A percentile compares a stretch with the other conserved stretches of the same genome.
These are phyloP conservation scores for Xylaria sp. DNA, from an alignment of 495 filamentous ascomycete species.

Conservation along the genomic window DNA sequence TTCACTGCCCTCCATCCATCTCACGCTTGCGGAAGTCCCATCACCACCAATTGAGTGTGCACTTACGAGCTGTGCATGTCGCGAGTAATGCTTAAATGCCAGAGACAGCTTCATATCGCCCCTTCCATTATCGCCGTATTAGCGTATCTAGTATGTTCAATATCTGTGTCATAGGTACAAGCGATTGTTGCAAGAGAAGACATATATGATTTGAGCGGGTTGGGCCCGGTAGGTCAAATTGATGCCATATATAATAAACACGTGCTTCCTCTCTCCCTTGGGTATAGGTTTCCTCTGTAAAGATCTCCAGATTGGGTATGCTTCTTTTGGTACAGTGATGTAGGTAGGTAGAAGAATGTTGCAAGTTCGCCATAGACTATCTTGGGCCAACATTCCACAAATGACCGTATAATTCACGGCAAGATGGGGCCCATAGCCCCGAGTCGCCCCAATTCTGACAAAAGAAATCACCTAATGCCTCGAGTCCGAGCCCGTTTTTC, in stretches of 20 bases:
- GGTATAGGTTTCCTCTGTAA: conserved; percentile 19
- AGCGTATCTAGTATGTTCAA: conserved; percentile 21
- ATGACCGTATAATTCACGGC: not conserved
- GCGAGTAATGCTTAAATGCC: not conserved
- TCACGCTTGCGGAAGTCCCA: not conserved
- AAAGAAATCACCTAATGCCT: conserved; percentile 42
- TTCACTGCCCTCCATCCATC: not conserved
- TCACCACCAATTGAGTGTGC: too few species aligned
- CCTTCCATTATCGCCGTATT: conserved; percentile 20
- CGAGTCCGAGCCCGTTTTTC: conserved; percentile 36
- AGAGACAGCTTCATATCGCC: not conserved
- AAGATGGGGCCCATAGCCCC: conserved; percentile 5
- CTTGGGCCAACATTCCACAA: conserved; percentile 1
- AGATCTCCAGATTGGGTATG: conserved; percentile 14
- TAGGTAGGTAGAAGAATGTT: not conserved
- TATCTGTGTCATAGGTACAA: conserved; percentile 7
- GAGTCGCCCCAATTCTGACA: conserved; percentile 37
- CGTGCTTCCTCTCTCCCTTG: conserved; percentile 27
- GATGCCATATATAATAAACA: conserved; percentile 30
- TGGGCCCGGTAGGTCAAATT: conserved; percentile 29
- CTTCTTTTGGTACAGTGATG: conserved; percentile 26
- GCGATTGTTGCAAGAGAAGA: conserved; percentile 4
- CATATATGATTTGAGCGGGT: conserved; percentile 15
- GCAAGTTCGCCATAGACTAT: not conserved
- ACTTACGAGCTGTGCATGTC: too few species aligned